Base-by-base conservation (phyloP, 2,329 filamentous ascomycete species). In the Curvularia sp. region DNA sequence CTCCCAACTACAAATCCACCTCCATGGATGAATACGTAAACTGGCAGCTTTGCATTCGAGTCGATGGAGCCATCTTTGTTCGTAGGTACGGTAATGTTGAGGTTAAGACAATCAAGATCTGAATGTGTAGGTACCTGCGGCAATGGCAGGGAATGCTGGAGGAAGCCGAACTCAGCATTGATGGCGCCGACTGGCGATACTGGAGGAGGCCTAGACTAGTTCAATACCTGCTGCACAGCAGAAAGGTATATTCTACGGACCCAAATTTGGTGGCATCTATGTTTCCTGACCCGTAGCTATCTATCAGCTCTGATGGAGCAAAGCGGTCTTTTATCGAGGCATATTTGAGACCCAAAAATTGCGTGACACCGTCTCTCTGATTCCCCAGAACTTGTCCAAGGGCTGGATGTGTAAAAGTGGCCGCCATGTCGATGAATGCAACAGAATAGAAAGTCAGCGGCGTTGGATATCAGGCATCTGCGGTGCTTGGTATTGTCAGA, bases 21-120 rank as follows among this genome's bases (percentile, higher is more conserved):
- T 0, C 84, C 84, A 58, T 86, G 83, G 4, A 86, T 78, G 61
- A 84, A 84, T 1, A 83, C 77, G 39, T 85, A 75, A 0, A 85
- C 83, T 0, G 84, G 84, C 2, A 85, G 71, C 5, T 77, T 78
- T 12, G 71, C 68, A 4, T 58, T 61, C 3, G 56, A 42, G 28
- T 67, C 58, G 13, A 74, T 63, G 3, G 39, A 39, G 1, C 69
- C 70, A 57, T 67, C 56, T 15, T 63, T 63, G 20, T 46, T 49
- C 2, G 63, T 47, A 1, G 84, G 83, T 0, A 81, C 74, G 0
- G 81, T 80, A 48, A 86, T 80, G 58, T 85, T 85, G 18, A 86
- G 69, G 49, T 83, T 84, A 24, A 86, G 70, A 31, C 83, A 80
- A 49, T 85, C 80, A 3, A 78, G 62, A 22, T 83, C 83, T 10